These are phyloP conservation scores for Coemansia reversa DNA, from an alignment of 192 early-diverging fungal genomes.

Conservation along the genomic window DNA sequence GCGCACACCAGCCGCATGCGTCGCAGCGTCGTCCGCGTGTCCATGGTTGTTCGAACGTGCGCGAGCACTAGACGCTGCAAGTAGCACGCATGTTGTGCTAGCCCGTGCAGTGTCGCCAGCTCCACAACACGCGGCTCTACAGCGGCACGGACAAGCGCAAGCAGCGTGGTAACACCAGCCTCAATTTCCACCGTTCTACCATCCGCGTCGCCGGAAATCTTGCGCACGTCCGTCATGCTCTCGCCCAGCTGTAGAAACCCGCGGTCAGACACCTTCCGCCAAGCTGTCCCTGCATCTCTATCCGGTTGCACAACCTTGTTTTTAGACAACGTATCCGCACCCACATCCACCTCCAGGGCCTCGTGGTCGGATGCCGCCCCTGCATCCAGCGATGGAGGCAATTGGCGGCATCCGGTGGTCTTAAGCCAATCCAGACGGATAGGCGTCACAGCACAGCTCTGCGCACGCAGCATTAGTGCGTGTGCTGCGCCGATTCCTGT, in stretches of 20 bases:
- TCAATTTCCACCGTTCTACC: neutral
- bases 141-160: neutral
- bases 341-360: neutral
- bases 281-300: neutral
- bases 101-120: constrained; percentile 1
- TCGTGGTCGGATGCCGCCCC: neutral
- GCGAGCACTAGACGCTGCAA: constrained; percentile 17
- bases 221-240: constrained; percentile 13
- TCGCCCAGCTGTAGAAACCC: constrained; percentile 27
- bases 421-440: constrained; percentile 16
- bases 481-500: neutral
- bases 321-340: neutral
- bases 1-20: constrained; percentile 8
- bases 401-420: neutral
- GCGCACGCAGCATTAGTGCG: constrained; percentile 16
- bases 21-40: constrained; percentile 11
- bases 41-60: constrained; percentile 21
- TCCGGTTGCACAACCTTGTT: neutral
- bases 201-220: neutral
- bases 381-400: neutral
- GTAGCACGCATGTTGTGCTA: constrained; percentile 11
- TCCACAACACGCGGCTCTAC: neutral
- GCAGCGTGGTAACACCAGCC: constrained; percentile 2
- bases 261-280: constrained; percentile 6
- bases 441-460: constrained; percentile 5